phyloP scores from a whole-genome alignment of 768 basidiomycete genomes.

The Lactifluus subvellereus region DNA sequence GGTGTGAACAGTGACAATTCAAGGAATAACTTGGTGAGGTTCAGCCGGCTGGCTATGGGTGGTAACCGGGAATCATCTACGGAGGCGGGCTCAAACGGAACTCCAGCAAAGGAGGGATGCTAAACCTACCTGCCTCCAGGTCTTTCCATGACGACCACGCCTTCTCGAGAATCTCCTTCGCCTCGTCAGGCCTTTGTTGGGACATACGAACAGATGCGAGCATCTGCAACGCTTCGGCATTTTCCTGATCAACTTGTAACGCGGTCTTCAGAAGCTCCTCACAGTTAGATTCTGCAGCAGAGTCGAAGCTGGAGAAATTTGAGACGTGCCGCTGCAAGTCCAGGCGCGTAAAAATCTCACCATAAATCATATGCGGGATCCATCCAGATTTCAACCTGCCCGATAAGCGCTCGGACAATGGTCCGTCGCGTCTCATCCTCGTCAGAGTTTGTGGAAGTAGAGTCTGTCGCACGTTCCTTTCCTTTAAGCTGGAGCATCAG shows the following conservation, averaged over 20 bases:
- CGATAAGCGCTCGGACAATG: constrained; percentile 73
- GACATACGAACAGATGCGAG: constrained; percentile 87
- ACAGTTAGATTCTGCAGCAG: constrained; percentile 74
- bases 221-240: constrained; percentile 72
- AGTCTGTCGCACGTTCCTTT: constrained; percentile 49
- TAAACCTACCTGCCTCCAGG: constrained; percentile 45
- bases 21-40: constrained; percentile 75
- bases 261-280: constrained; percentile 72
- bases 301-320: constrained; percentile 57
- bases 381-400: constrained; percentile 97
- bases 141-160: constrained; percentile 69
- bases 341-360: constrained; percentile 37
- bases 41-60: constrained; percentile 62
- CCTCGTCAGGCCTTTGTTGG: constrained; percentile 78
- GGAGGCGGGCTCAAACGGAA: background rate
- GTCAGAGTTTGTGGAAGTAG: constrained; percentile 36
- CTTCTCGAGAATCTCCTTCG: constrained; percentile 59
- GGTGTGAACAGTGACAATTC: constrained; percentile 67
- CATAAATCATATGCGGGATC: constrained; percentile 83
- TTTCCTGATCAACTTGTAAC: constrained; percentile 63
- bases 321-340: background rate
- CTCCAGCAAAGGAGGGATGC: background rate
- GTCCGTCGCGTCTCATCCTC: constrained; percentile 59
- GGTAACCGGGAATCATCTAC: constrained; percentile 65
- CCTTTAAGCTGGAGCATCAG: constrained; percentile 66